Evolutionary conservation across 2,329 filamentous ascomycete species (phyloP).

Genomic region (Fusarium marasasianum): DNA sequence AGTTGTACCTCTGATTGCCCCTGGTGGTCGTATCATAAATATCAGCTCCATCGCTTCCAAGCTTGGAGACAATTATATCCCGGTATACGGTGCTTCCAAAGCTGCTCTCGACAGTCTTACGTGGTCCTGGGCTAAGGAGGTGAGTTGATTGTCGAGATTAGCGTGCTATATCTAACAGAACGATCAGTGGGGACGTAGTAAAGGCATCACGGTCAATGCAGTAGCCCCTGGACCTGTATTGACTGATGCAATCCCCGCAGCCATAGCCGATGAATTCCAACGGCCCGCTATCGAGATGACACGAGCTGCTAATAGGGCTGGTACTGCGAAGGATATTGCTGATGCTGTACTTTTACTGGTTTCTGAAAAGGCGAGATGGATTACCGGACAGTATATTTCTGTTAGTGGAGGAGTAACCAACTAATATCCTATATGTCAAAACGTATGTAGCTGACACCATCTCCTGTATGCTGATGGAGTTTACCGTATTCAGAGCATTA

Average conservation of each 20-base stretch:
- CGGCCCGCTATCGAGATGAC: background rate
- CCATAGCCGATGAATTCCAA: background rate
- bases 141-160: rapidly evolving
- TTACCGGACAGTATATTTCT: background rate
- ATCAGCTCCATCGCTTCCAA: background rate
- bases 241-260: background rate
- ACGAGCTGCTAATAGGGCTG: background rate
- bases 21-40: rapidly evolving
- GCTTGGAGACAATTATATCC: background rate
- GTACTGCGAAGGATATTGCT: rapidly evolving
- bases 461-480: no score
- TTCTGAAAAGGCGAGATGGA: background rate
- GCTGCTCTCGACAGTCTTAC: background rate
- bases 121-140: background rate
- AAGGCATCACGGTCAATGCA: background rate
- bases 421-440: no score
- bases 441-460: no score
- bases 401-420: background rate
- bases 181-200: background rate
- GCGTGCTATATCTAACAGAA: rapidly evolving
- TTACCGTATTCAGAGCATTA: no score
- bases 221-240: background rate
- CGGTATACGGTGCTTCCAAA: background rate
- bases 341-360: background rate
- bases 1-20: background rate